phyloP scores from a whole-genome alignment of 2,329 filamentous ascomycete species.

The Scedosporium apiospermum region DNA sequence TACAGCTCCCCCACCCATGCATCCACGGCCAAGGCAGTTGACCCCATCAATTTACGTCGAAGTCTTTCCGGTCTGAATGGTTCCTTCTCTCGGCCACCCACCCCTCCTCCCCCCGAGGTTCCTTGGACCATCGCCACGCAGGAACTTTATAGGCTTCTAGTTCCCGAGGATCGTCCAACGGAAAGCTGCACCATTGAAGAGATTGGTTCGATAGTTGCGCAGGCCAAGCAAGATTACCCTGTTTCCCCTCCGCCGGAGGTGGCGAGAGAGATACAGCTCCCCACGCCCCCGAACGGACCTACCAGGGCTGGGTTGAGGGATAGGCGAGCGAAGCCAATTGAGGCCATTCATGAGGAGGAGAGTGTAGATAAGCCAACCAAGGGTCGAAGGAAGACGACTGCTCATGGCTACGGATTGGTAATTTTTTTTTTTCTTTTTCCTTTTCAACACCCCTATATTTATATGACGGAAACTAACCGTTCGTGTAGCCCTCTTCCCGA shows the following conservation, averaged over 20 bases:
- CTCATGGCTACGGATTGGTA: slow-evolving; percentile 28
- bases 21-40: slow-evolving; percentile 70
- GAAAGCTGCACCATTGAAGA: slow-evolving; percentile 64
- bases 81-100: slow-evolving; percentile 36
- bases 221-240: not conserved
- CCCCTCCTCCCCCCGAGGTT: slow-evolving; percentile 70
- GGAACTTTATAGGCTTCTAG: slow-evolving; percentile 72
- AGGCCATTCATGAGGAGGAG: slow-evolving; percentile 42
- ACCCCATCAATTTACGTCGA: slow-evolving; percentile 55
- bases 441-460: not conserved
- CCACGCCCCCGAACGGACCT: slow-evolving; percentile 13
- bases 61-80: slow-evolving; percentile 43
- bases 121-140: slow-evolving; percentile 78
- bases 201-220: slow-evolving; percentile 47
- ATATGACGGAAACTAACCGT: not conserved
- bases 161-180: slow-evolving; percentile 66
- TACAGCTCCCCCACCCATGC: slow-evolving; percentile 85
- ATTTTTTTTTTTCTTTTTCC: not conserved
- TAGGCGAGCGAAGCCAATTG: slow-evolving; percentile 51
- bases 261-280: slow-evolving; percentile 12
- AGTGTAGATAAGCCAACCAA: slow-evolving; percentile 25
- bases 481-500: not conserved
- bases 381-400: slow-evolving; percentile 53
- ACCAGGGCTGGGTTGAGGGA: slow-evolving; percentile 60
- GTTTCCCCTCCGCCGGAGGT: not conserved